A percentile compares a stretch with the other conserved stretches of the same genome.
Conservation (phyloP, 2,329 filamentous ascomycete species). For the Cercospora berteroae region DNA sequence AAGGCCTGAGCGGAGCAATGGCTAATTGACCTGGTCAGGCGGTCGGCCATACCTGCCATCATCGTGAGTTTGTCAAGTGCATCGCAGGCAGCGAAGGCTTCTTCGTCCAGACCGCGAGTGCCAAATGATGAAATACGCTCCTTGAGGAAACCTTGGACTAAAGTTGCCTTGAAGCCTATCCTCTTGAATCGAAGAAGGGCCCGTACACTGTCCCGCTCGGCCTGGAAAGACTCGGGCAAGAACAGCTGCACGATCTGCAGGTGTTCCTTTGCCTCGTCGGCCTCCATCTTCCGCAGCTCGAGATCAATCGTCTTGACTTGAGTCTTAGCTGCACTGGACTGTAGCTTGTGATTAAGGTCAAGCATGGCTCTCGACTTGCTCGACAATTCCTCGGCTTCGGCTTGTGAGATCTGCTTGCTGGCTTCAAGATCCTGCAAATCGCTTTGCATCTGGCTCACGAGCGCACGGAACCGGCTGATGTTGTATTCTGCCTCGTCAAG, state of each 20-base stretch:
- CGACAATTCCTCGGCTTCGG: conserved; percentile 85
- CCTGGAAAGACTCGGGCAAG: conserved; percentile 77
- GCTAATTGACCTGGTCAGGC: conserved; percentile 77
- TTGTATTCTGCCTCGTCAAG: conserved; percentile 90
- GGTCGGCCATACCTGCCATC: conserved; percentile 78
- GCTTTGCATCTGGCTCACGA: conserved; percentile 79
- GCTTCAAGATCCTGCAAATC: conserved; percentile 90
- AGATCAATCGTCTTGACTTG: conserved; percentile 93
- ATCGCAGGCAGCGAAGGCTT: conserved; percentile 75
- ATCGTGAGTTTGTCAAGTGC: conserved; percentile 81
- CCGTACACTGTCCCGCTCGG: conserved; percentile 81
- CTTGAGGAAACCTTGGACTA: conserved; percentile 74
- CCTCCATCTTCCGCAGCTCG: conserved; percentile 80
- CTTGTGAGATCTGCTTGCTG: conserved; percentile 87
- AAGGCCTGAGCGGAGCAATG: conserved; percentile 78
- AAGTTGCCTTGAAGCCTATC: conserved; percentile 79
- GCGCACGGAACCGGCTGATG: conserved; percentile 79
- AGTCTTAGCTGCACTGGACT: conserved; percentile 83
- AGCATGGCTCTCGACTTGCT: conserved; percentile 89
- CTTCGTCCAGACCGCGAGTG: conserved; percentile 69
- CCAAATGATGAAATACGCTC: conserved; percentile 70
- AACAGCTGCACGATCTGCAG: conserved; percentile 86
- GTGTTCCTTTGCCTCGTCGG: conserved; percentile 84
- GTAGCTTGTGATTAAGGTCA: conserved; percentile 92
- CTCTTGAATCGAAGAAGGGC: conserved; percentile 85